Percentiles rank a stretch among this genome's conserved stretches.
These are phyloP conservation scores for Cerioporus squamosus DNA, from an alignment of 1,284 basidiomycete species.

Conservation along the genomic window DNA sequence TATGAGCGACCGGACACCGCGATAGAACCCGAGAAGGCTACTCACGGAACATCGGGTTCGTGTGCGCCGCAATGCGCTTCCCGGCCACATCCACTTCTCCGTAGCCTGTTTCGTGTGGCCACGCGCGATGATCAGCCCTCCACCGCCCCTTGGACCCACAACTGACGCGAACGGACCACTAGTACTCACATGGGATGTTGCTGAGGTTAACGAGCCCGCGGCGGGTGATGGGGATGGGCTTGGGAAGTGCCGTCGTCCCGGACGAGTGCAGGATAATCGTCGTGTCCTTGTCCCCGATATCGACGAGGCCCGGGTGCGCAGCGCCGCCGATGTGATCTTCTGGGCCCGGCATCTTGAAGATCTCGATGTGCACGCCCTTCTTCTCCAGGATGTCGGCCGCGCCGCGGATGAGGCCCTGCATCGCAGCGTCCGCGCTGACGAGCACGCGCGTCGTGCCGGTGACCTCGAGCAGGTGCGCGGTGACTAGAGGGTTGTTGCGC, in stretches of 20 bases:
- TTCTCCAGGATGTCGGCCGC: slow-evolving; percentile 5
- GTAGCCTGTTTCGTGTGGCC: slow-evolving; percentile 17
- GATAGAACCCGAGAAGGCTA: background rate
- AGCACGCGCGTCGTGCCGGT: background rate
- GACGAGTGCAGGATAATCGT: slow-evolving; percentile 41
- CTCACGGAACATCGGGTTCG: slow-evolving; percentile 27
- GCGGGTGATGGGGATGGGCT: slow-evolving; percentile 28
- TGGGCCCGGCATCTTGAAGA: slow-evolving; percentile 12
- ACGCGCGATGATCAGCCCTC: background rate
- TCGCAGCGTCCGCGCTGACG: slow-evolving; percentile 7
- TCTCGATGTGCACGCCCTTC: slow-evolving; percentile 1
- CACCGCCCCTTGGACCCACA: slow-evolving; percentile 6
- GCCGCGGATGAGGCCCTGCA: slow-evolving; percentile 6
- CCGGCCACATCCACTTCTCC: slow-evolving; percentile 23
- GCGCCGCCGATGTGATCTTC: background rate
- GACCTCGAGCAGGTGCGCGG: slow-evolving; percentile 18
- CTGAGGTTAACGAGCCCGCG: slow-evolving; percentile 9
- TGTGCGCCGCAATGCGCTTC: slow-evolving; percentile 21
- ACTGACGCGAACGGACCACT: background rate
- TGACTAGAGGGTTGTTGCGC: slow-evolving; percentile 11
- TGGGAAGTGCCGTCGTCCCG: slow-evolving; percentile 36
- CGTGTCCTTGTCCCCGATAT: slow-evolving; percentile 2
- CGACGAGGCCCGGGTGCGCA: background rate
- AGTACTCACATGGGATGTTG: slow-evolving; percentile 12
- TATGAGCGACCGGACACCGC: background rate